Percentiles rank a stretch among this genome's conserved stretches.
These are phyloP conservation scores for Aspergillus brunneoviolaceus DNA, from an alignment of 2,329 filamentous ascomycete genomes.

Conservation along the genomic window DNA sequence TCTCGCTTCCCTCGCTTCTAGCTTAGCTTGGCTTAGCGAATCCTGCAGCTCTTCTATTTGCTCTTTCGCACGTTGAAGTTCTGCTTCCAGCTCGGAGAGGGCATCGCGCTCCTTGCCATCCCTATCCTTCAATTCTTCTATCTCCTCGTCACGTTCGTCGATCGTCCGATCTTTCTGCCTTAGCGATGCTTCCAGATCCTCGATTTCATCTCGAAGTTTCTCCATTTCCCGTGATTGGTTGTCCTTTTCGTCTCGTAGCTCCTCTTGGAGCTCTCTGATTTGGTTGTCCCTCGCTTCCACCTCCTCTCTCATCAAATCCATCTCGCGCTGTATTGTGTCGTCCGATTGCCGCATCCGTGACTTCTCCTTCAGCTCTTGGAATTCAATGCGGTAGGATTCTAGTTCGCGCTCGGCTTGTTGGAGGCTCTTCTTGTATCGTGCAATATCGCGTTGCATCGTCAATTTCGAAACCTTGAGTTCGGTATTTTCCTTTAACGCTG, in stretches of 20 bases:
- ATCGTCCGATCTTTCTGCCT: constrained; percentile 73
- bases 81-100: constrained; percentile 50
- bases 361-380: constrained; percentile 78
- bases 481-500: constrained; percentile 88
- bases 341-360: constrained; percentile 73
- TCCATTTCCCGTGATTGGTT: constrained; percentile 59
- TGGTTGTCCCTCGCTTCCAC: constrained; percentile 49
- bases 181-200: constrained; percentile 72
- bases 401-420: constrained; percentile 80
- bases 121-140: constrained; percentile 63
- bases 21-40: constrained; percentile 39
- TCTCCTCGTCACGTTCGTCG: constrained; percentile 71
- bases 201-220: constrained; percentile 70
- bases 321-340: constrained; percentile 65
- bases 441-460: constrained; percentile 83
- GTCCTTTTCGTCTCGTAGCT: constrained; percentile 58
- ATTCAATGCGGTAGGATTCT: constrained; percentile 77
- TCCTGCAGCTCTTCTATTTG: constrained; percentile 47
- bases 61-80: constrained; percentile 47
- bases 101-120: constrained; percentile 44
- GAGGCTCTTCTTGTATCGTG: constrained; percentile 81
- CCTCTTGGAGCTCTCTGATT: constrained; percentile 46
- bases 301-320: constrained; percentile 52
- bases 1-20: constrained; percentile 43
- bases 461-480: constrained; percentile 92